Percentiles rank a stretch among this genome's conserved stretches.
Conservation (phyloP, 495 filamentous ascomycete genomes). For the Podospora sp. region DNA sequence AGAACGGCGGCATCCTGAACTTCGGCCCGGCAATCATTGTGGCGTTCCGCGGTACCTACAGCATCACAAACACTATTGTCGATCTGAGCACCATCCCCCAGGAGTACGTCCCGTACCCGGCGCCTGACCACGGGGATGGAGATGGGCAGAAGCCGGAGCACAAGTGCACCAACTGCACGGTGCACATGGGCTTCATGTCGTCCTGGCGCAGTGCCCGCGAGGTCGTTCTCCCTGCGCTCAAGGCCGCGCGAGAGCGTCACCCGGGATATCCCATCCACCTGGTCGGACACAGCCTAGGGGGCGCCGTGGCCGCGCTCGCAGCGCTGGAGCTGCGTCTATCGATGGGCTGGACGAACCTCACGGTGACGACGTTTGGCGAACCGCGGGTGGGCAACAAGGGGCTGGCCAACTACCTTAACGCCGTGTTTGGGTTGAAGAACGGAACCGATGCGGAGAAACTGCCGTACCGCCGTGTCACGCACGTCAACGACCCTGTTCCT, state of each 20-base stretch:
- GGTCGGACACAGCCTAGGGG: constrained; percentile 89
- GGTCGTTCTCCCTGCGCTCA: constrained; percentile 63
- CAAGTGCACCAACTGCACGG: constrained; percentile 79
- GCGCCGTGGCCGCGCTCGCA: constrained; percentile 87
- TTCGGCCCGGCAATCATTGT: constrained; percentile 64
- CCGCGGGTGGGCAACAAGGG: constrained; percentile 79
- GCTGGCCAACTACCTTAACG: constrained; percentile 69
- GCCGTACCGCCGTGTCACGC: constrained; percentile 79
- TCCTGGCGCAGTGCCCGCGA: constrained; percentile 77
- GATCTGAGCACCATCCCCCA: constrained; percentile 89
- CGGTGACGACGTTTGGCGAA: constrained; percentile 91
- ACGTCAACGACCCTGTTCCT: constrained; percentile 84
- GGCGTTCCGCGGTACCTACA: constrained; percentile 96
- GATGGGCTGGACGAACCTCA: constrained; percentile 62
- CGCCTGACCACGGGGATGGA: constrained; percentile 47
- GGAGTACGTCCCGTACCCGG: constrained; percentile 84
- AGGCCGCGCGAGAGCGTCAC: constrained; percentile 55
- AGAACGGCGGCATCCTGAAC: constrained; percentile 34
- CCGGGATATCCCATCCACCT: constrained; percentile 74
- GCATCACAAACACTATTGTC: constrained; percentile 82
- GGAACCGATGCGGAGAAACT: constrained; percentile 25
- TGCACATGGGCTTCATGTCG: constrained; percentile 85
- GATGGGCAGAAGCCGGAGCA: constrained; percentile 39
- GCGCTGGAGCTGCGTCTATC: constrained; percentile 66
- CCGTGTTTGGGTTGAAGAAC: constrained; percentile 58